Base-by-base conservation (phyloP, 441 rosid genomes). In the Manihot esculenta region DNA sequence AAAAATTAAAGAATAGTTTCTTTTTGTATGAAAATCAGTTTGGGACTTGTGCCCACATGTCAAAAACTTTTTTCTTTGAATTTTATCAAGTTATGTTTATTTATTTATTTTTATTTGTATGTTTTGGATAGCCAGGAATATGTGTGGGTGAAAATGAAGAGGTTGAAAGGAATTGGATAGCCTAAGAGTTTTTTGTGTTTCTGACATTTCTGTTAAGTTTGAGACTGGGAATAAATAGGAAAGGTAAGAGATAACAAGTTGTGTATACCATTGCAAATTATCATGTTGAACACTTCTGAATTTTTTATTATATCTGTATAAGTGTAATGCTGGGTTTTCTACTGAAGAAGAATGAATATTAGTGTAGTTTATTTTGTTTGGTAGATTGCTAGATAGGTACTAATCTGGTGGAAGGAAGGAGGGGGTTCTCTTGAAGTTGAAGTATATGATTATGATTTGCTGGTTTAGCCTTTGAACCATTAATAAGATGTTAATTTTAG, bases 381-480 rank as follows among this genome's bases (percentile, higher is more conserved):
- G 26, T 26, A 6, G 12, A 45, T 69, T 69, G 20, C n/a, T 49
- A 45, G 20, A 27, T 1, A 15, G 53, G 38, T 30, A 27, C n/a
- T 26, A 41, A 12, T 54, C 50, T 10, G n/a, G 23, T 60, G 17
- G 11, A 30, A 59, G 6, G 18, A 56, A 38, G 11, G 45, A 59
- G 6, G 17, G 66, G 23, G 10, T 30, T 2, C 5, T 59, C 21
- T 60, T 7, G 27, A 60, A 9, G 56, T 41, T 70, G 1, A 59
- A 48, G n/a, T 17, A 47, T n/a, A 1, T 13, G 10, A 0, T 42
- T 7, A 44, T 55, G 42, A 3, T 57, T 5, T 47, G 15, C 69
- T 66, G 69, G 48, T 30, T 47, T 59, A 13, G 35, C 15, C 21
- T 48, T 48, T 13, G 58, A 49, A 69, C 66, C 55, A 12, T 49